These are phyloP conservation scores for Lactarius psammicola DNA, from an alignment of 768 basidiomycete species.

Conservation along the genomic window DNA sequence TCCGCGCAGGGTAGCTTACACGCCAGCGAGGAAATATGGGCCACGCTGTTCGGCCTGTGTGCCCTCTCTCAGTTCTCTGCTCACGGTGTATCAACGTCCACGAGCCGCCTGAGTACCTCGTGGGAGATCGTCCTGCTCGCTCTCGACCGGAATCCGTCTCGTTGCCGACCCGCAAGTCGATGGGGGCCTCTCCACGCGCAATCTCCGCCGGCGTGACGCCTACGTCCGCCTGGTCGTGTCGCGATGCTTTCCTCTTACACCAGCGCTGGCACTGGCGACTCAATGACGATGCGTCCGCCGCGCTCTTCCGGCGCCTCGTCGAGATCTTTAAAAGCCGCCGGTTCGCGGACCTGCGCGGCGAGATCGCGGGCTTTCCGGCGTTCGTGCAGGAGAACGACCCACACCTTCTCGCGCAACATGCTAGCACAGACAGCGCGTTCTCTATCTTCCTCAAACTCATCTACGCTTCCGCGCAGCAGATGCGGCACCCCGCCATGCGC, in stretches of 20 bases:
- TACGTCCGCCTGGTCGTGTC: conserved; percentile 69
- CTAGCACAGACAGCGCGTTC: conserved; percentile 67
- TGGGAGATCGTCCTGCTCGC: conserved; percentile 68
- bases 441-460: conserved; percentile 80
- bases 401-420: conserved; percentile 48
- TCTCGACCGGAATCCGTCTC: conserved; percentile 58
- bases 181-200: conserved; percentile 37
- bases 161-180: conserved; percentile 47
- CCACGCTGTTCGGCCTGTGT: conserved; percentile 62
- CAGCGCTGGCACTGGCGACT: conserved; percentile 77
- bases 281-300: conserved; percentile 50
- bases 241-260: conserved; percentile 72
- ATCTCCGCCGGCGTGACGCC: conserved; percentile 56
- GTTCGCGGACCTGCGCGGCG: conserved; percentile 66
- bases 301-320: conserved; percentile 60
- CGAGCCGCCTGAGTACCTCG: conserved; percentile 46
- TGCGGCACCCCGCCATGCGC: conserved; percentile 33
- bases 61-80: conserved; percentile 77
- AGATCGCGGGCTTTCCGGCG: conserved; percentile 62
- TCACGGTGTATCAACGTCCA: conserved; percentile 45
- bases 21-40: conserved; percentile 72
- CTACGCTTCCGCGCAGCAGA: conserved; percentile 53
- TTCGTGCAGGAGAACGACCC: conserved; percentile 63
- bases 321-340: conserved; percentile 75
- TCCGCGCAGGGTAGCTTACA: conserved; percentile 37